A percentile compares a stretch with the other conserved stretches of the same genome.
These are phyloP conservation scores for Emericellopsis cladophorae DNA, from an alignment of 2,329 filamentous ascomycete species.

Conservation along the genomic window DNA sequence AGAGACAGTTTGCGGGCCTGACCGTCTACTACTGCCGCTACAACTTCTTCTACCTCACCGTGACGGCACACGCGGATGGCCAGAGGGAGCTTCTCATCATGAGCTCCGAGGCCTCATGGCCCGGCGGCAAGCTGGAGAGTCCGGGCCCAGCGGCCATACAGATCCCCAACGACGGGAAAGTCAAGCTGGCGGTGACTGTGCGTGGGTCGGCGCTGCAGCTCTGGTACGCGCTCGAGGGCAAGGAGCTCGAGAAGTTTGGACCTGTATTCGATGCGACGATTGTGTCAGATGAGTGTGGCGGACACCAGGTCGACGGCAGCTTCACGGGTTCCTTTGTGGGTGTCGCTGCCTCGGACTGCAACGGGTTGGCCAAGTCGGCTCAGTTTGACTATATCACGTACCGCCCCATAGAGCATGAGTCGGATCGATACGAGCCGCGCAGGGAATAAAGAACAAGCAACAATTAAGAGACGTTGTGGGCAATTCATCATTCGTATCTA, in stretches of 20 bases:
- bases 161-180: slow-evolving; percentile 41
- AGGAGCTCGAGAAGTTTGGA: slow-evolving; percentile 32
- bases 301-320: slow-evolving; percentile 46
- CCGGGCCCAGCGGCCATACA: slow-evolving; percentile 28
- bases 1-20: slow-evolving; percentile 47
- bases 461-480: too few species aligned
- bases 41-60: slow-evolving; percentile 52
- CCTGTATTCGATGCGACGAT: slow-evolving; percentile 46
- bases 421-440: slow-evolving; percentile 31
- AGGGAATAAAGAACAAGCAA: too few species aligned
- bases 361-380: slow-evolving; percentile 32
- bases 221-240: slow-evolving; percentile 34
- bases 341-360: slow-evolving; percentile 41
- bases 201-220: slow-evolving; percentile 42
- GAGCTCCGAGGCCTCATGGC: slow-evolving; percentile 43
- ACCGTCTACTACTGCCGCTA: slow-evolving; percentile 51
- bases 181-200: slow-evolving; percentile 36
- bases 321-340: slow-evolving; percentile 51
- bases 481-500: too few species aligned
- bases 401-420: slow-evolving; percentile 29
- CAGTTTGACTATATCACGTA: slow-evolving; percentile 40
- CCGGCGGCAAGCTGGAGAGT: slow-evolving; percentile 30
- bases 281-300: slow-evolving; percentile 50
- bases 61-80: slow-evolving; percentile 42
- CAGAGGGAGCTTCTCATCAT: slow-evolving; percentile 44